These are phyloP conservation scores for Apiospora rasikravindrae DNA, from an alignment of 2,329 filamentous ascomycete species.

Conservation along the genomic window DNA sequence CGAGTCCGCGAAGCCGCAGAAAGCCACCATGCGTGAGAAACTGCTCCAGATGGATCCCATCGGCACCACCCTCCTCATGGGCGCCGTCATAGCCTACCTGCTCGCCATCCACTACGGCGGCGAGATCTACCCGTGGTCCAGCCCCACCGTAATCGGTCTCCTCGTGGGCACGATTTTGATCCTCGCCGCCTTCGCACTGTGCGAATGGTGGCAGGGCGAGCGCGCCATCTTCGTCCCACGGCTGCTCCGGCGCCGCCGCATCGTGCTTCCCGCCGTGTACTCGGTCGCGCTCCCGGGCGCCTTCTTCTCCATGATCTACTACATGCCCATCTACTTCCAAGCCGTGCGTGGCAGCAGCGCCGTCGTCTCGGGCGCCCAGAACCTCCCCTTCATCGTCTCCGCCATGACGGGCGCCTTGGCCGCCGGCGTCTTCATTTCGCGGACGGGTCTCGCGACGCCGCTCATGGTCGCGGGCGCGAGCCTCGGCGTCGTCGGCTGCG, in stretches of 20 bases:
- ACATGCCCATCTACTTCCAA: conserved; percentile 59
- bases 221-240: conserved; percentile 54
- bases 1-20: neutral
- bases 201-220: conserved; percentile 53
- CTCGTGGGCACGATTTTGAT: conserved; percentile 55
- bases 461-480: conserved; percentile 44
- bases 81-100: conserved; percentile 35
- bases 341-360: conserved; percentile 56
- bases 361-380: conserved; percentile 58
- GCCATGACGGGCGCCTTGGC: conserved; percentile 52
- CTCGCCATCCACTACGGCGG: conserved; percentile 43
- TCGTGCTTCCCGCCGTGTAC: conserved; percentile 44
- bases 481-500: conserved; percentile 49
- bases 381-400: conserved; percentile 55
- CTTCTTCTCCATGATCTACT: conserved; percentile 60
- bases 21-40: neutral
- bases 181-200: conserved; percentile 51
- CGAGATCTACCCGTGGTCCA: conserved; percentile 47
- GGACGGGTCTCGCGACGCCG: conserved; percentile 48
- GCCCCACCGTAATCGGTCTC: conserved; percentile 54
- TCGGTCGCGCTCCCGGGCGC: conserved; percentile 54
- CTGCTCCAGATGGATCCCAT: conserved; percentile 25
- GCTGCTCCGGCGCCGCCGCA: conserved; percentile 53
- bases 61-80: conserved; percentile 24
- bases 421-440: conserved; percentile 40